Conservation (phyloP, 73 alveolate genomes). For the Paramecium sexaurelia region DNA sequence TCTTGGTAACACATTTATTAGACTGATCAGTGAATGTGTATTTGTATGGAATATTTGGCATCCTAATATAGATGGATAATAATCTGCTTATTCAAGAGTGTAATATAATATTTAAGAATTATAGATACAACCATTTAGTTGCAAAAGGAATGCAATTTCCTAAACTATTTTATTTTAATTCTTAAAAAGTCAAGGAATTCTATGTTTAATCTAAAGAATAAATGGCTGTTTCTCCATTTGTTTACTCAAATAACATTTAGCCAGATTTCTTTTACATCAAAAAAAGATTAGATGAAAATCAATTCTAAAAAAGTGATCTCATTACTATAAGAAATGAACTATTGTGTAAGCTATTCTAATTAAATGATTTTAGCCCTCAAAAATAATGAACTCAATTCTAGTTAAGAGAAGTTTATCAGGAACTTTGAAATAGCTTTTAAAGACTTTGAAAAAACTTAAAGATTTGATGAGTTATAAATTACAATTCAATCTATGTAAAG, state of each 20-base stretch:
- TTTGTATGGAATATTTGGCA: conserved; percentile 61
- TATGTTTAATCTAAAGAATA: not conserved
- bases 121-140: not conserved
- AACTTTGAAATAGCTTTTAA: not conserved
- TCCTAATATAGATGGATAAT: not conserved
- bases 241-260: not conserved
- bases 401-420: not conserved
- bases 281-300: not conserved
- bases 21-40: conserved; percentile 18
- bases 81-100: not conserved
- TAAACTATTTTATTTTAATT: not conserved
- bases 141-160: not conserved
- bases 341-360: not conserved
- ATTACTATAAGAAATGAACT: not conserved
- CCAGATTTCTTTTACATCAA: not conserved
- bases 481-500: not conserved
- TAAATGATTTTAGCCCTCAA: not conserved
- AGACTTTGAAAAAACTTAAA: not conserved
- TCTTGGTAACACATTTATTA: not conserved
- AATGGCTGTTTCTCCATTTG: not conserved
- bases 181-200: conserved; percentile 18
- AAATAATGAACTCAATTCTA: not conserved
- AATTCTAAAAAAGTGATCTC: not conserved
- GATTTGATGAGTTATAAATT: conserved; percentile 2
- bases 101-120: not conserved